Base-by-base conservation (phyloP, 1,284 basidiomycete genomes). In the Erythrobasidium hasegawianum region DNA sequence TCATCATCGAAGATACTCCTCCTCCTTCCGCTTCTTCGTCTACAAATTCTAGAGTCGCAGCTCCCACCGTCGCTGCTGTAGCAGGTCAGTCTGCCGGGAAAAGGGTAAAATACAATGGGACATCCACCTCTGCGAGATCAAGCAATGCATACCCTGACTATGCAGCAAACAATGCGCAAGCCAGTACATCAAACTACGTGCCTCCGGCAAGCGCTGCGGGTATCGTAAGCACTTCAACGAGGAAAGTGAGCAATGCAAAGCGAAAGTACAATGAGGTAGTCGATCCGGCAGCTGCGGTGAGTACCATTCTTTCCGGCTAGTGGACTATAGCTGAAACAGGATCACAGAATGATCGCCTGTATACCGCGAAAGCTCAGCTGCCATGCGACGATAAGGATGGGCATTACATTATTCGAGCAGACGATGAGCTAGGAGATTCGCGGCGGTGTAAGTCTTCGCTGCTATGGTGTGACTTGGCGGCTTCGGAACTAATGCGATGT, bases 361-460 rank as follows among this genome's bases (percentile, higher is more conserved):
- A 57, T n/a, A 14, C 47, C 20, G 50, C 20, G 50, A 53, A 20
- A 16, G 18, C 18, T 29, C 18, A 47, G 16, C 22, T 24, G 43
- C 22, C 43, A 10, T 66, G 68, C 33, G 77, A 77, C 56, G 79
- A 80, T 64, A 75, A 76, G 61, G 78, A 80, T 43, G 79, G 79
- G 1, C 79, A 80, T 62, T 78, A 74, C 67, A 77, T 79, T 59
- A 76, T 79, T 29, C 71, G 72, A 20, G 67, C 71, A 41, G 76
- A 75, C 41, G 76, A 77, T 29, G 72, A 69, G 22, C 72, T 78
- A 39, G 73, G 74, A 8, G 71, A 71, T n/a, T 52, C 47, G 7
- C 54, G 69, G 20, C 59, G 67, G 40, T 68, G 69, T 70, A 18
- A 47, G 67, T 65, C 20, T 27, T 38, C 8, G 26, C 45, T 0